phyloP scores from a whole-genome alignment of 192 early-diverging fungal species.

The Entomortierella beljakovae region DNA sequence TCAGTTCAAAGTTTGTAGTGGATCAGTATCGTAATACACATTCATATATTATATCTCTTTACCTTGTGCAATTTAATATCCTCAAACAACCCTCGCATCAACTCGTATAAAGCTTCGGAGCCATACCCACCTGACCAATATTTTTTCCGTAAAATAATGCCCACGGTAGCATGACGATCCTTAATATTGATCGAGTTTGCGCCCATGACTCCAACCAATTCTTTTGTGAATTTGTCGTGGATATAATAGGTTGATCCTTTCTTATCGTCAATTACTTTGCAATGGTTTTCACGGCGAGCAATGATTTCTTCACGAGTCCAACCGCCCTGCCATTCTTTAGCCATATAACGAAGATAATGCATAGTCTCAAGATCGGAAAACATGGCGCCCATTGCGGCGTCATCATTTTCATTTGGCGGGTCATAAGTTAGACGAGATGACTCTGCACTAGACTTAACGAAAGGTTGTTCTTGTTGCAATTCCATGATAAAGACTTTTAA shows the following conservation, averaged over 20 bases:
- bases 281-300: slow-evolving; percentile 30
- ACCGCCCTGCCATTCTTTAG: slow-evolving; percentile 35
- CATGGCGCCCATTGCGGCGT: slow-evolving; percentile 41
- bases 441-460: neutral
- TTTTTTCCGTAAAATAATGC: slow-evolving; percentile 48
- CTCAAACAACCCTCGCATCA: slow-evolving; percentile 47
- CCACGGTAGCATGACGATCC: slow-evolving; percentile 33
- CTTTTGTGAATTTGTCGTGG: slow-evolving; percentile 30
- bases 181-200: slow-evolving; percentile 21
- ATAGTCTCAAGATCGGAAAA: slow-evolving; percentile 39
- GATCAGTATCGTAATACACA: no score
- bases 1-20: neutral
- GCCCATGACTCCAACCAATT: slow-evolving; percentile 39
- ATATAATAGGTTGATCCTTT: slow-evolving; percentile 30
- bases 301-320: slow-evolving; percentile 31
- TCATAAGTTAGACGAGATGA: slow-evolving; percentile 34
- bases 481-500: neutral
- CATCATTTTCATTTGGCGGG: slow-evolving; percentile 23
- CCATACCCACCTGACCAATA: slow-evolving; percentile 47
- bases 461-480: neutral
- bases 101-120: slow-evolving; percentile 43
- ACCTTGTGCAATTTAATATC: slow-evolving; percentile 54
- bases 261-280: slow-evolving; percentile 13
- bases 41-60: no score
- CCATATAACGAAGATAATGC: slow-evolving; percentile 33